Base-by-base conservation (phyloP, 2,329 filamentous ascomycete species). In the Cytospora leucostoma region DNA sequence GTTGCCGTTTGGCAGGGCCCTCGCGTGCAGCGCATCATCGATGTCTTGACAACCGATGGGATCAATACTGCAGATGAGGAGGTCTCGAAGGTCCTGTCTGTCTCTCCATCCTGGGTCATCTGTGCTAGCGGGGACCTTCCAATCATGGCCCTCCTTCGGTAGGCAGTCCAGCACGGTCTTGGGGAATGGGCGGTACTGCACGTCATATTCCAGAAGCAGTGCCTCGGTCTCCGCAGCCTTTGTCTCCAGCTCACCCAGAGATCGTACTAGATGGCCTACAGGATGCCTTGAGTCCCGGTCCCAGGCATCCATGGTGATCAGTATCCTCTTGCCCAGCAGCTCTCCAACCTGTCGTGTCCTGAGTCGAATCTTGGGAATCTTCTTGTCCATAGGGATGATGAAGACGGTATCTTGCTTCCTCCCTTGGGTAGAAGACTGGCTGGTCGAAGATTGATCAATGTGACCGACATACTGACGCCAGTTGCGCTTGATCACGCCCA, bases 171-270 rank as follows among this genome's bases (percentile, higher is more conserved):
- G 79, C 5, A 99, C 94, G 0, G 93, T 91, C 77, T 97, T 97
- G 6, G 95, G 93, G 75, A 99, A 99, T 0, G 95, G 95, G 62
- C 94, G 87, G 77, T 99, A 99, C 74, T 99, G 95, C 3, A 99
- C 95, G 72, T 99, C 95, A 78, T 93, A 97, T 74, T 99, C 95
- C 34, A 99, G 82, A 12, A 99, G 81, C 52, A 99, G 79, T 21
- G 95, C 95, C 75, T 99, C 95, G 0, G 95, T 99, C 78, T 98
- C 95, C 8, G 95, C 95, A n/a, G 91, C 92, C 76, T 99, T 98
- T 7, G 91, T 96, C 77, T 99, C 95, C 54, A 99, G 79, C 74
- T 97, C 93, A 68, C 95, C 95, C 10, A 99, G 79, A 32, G 93
- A 95, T 65, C 95, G 90, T 56, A 99, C 90, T 71, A 98, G 96